Base-by-base conservation (phyloP, 495 filamentous ascomycete genomes). In the Staphylotrichum longicolle region DNA sequence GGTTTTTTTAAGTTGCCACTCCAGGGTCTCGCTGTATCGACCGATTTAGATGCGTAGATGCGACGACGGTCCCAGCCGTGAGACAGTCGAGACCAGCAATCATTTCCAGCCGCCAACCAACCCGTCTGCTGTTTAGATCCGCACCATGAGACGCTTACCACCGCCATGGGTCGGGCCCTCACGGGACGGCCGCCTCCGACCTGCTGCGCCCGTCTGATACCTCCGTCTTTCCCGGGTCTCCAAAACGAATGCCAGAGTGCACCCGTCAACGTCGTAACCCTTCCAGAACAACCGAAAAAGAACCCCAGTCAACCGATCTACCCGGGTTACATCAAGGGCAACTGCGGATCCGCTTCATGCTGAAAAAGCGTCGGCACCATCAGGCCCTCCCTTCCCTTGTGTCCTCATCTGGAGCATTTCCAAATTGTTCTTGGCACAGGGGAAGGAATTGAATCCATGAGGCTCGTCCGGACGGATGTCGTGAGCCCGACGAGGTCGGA, bases 381-480 rank as follows among this genome's bases (percentile, higher is more conserved):
- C 8, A n/a, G 41, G 35, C 35, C 51, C 51, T 53, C 15, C 51
- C n/a, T 42, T 20, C 54, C 11, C 41, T 46, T 46, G 11, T 27
- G 4, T 46, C 30, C 8, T 14, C 37, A 15, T 46, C 41, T 56
- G 12, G 41, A 56, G 14, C 10, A 44, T 56, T 46, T 27, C 54
- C 54, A 56, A 56, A 45, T 34, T 33, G 27, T 30, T 15, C 35
- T 41, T 54, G 51, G 49, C 33, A 8, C 44, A 49, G 30, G 11
- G 10, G 47, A 27, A 30, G 47, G 7, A 8, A 10, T 5, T 32
- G 10, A 27, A 2, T n/a, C 46, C 30, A 51, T 35, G n/a, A 35
- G 30, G 14, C 10, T 33, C 33, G 10, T 33, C 33, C 32, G 48
- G 7, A 51, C 15, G 33, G 33, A 10, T 35, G 20, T 27, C 20